Percentiles rank a stretch among this genome's conserved stretches.
These are phyloP conservation scores for Neurospora sublineolata DNA, from an alignment of 495 filamentous ascomycete genomes.

Conservation along the genomic window DNA sequence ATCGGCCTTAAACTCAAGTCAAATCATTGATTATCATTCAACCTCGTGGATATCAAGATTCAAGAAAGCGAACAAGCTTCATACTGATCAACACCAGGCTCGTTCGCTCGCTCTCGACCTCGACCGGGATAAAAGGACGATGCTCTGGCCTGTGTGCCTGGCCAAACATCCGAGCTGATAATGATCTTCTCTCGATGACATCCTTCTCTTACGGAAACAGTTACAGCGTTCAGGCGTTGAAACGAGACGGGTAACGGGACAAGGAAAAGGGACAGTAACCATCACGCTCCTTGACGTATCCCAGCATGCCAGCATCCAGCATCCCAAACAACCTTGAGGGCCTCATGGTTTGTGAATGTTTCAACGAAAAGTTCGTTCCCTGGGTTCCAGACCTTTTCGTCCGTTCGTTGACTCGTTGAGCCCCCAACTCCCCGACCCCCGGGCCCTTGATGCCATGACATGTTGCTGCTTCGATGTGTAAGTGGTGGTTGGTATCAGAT, in stretches of 20 bases:
- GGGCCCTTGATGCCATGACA: not conserved
- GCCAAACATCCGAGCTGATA: not conserved
- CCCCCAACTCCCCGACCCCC: not conserved
- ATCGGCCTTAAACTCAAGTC: not conserved
- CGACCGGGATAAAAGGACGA: not conserved
- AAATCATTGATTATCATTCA: too few relatives aligned
- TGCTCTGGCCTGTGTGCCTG: not conserved
- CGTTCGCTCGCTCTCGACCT: not conserved
- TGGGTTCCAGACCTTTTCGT: not conserved
- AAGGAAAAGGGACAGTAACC: not conserved
- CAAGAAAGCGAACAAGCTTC: not conserved
- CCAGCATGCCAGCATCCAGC: not conserved
- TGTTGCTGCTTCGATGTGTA: not conserved
- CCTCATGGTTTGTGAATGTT: not conserved
- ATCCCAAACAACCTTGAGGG: not conserved
- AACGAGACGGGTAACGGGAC: not conserved
- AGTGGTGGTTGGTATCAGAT: not conserved
- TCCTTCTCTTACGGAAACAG: not conserved
- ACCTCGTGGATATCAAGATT: not conserved
- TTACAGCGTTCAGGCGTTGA: not conserved
- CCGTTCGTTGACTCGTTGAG: not conserved
- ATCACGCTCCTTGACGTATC: not conserved
- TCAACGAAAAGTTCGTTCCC: not conserved
- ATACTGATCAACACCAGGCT: not conserved
- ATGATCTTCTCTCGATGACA: not conserved